Evolutionary conservation across 257 asterid genomes (phyloP).

Genomic region (Ehretia macrophylla): DNA sequence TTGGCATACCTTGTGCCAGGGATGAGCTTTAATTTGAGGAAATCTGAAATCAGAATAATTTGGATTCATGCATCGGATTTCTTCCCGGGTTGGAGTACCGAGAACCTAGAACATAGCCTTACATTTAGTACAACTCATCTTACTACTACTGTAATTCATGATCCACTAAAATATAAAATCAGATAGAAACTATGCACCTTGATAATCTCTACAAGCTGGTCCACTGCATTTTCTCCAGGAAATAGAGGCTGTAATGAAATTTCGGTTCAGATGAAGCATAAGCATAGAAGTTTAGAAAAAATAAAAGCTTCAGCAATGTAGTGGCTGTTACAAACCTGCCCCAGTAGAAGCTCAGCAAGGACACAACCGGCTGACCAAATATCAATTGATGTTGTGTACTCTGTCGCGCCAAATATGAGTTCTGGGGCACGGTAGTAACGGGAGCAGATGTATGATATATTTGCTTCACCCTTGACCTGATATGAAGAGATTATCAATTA

Average conservation of each 20-base stretch:
- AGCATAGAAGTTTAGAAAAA: not conserved
- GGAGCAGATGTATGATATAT: slow-evolving; percentile 31
- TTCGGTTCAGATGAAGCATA: not conserved
- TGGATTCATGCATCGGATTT: slow-evolving; percentile 79
- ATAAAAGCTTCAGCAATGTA: not conserved
- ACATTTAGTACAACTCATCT: not conserved
- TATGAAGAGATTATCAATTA: not conserved
- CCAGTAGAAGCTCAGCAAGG: slow-evolving; percentile 31
- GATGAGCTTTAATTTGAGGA: slow-evolving; percentile 76
- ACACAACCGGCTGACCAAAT: slow-evolving; percentile 39
- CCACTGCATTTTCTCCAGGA: slow-evolving; percentile 30
- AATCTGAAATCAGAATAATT: slow-evolving; percentile 70
- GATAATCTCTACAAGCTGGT: slow-evolving; percentile 29
- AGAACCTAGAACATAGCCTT: slow-evolving; percentile 36
- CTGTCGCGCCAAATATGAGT: slow-evolving; percentile 34
- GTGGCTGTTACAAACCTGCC: slow-evolving; percentile 18
- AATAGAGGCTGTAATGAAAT: slow-evolving; percentile 17
- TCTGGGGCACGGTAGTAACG: slow-evolving; percentile 35
- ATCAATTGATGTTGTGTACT: slow-evolving; percentile 27
- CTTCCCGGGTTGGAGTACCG: slow-evolving; percentile 83
- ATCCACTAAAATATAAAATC: not conserved
- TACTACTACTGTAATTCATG: slow-evolving; percentile 4
- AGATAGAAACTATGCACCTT: slow-evolving; percentile 13
- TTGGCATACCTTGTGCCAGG: slow-evolving; percentile 67
- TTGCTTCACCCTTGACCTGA: slow-evolving; percentile 31